Percentiles rank a stretch among this genome's conserved stretches.
Conservation (phyloP, 2,329 filamentous ascomycete species). For the Apiospora arundinis region DNA sequence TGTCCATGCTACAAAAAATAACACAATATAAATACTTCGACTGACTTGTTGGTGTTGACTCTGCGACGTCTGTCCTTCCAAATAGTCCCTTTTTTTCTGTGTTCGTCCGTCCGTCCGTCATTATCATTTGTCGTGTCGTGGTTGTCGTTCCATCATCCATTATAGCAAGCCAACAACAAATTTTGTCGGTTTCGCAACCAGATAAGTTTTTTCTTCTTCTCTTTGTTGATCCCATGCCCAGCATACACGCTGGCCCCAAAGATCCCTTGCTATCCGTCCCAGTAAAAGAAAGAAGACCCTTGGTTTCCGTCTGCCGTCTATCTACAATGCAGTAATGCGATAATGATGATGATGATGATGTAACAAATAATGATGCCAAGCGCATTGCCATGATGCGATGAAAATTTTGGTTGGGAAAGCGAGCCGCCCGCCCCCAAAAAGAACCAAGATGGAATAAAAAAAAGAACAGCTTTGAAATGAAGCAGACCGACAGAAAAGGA, state of each 20-base stretch:
- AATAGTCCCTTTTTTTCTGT: neutral
- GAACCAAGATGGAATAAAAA: neutral
- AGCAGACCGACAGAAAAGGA: conserved; percentile 1
- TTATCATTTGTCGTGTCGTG: neutral
- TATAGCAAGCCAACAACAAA: neutral
- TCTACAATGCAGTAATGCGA: conserved; percentile 9
- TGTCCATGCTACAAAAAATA: conserved; percentile 16
- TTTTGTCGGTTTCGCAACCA: conserved; percentile 6
- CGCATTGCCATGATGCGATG: neutral
- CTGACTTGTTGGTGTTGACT: neutral
- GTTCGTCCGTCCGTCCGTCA: neutral
- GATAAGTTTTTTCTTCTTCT: neutral
- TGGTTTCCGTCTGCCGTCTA: neutral
- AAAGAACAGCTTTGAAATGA: neutral
- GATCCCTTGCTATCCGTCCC: neutral
- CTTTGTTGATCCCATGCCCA: neutral
- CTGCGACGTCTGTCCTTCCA: neutral
- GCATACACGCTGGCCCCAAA: neutral
- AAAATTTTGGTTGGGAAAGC: neutral
- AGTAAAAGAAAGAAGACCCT: neutral
- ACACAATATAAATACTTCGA: conserved; percentile 11
- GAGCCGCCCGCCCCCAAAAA: neutral
- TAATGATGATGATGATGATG: conserved; percentile 6
- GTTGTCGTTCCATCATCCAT: neutral
- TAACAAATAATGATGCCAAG: neutral